Conservation (phyloP, 2,329 filamentous ascomycete genomes). For the Calonectria pteridis region DNA sequence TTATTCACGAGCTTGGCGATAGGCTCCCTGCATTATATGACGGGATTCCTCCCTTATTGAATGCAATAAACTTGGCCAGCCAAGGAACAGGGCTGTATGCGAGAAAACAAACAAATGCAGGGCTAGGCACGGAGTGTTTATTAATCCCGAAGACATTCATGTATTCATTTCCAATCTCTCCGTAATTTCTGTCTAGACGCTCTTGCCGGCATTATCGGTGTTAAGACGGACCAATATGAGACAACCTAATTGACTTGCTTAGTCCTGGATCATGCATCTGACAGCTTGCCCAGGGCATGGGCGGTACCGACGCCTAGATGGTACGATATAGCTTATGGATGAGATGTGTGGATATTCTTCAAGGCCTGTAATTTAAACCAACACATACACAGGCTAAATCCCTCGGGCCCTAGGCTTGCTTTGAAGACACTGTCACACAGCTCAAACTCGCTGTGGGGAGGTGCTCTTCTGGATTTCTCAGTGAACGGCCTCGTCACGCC, state of each 20-base stretch:
- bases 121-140: not conserved
- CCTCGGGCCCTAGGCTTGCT: not conserved
- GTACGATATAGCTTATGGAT: not conserved
- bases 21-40: not conserved
- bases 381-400: not conserved
- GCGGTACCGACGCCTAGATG: not conserved
- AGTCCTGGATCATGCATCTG: not conserved
- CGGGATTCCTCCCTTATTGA: not conserved
- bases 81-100: not conserved
- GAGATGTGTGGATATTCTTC: not conserved
- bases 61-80: not conserved
- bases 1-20: not conserved
- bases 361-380: not conserved
- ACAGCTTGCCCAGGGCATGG: not conserved
- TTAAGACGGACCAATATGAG: not conserved
- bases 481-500: not conserved
- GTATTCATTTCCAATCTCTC: not conserved
- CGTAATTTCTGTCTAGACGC: not conserved
- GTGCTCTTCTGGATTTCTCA: not conserved
- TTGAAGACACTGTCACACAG: not conserved
- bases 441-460: not conserved
- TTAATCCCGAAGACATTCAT: not conserved
- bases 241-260: not conserved
- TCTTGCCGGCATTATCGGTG: not conserved
- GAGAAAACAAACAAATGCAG: not conserved